These are phyloP conservation scores for Porcisia hertigi DNA, from an alignment of 208 protist genomes.

Conservation along the genomic window DNA sequence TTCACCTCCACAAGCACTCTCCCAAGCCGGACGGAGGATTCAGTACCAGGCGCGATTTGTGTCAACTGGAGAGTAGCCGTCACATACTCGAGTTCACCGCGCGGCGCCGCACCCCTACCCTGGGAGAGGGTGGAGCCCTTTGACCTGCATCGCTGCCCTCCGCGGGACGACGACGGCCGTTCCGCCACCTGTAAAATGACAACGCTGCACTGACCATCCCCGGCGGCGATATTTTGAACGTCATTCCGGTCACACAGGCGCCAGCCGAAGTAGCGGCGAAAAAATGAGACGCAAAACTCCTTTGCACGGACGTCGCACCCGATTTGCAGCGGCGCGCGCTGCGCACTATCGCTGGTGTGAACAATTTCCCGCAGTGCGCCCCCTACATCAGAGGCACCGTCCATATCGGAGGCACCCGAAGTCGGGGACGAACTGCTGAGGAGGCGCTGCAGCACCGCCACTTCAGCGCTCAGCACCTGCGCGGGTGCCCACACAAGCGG, in stretches of 20 bases:
- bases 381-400: not conserved
- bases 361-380: not conserved
- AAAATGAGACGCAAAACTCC: slow-evolving; percentile 40
- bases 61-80: slow-evolving; percentile 13
- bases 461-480: slow-evolving; percentile 20
- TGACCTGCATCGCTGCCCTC: not conserved
- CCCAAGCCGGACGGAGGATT: slow-evolving; percentile 6
- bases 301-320: slow-evolving; percentile 9
- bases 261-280: slow-evolving; percentile 47
- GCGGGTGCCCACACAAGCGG: slow-evolving; percentile 16
- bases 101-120: not conserved
- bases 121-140: not conserved
- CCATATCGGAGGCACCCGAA: not conserved
- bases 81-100: not conserved
- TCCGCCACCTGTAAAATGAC: slow-evolving; percentile 13
- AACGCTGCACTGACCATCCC: not conserved
- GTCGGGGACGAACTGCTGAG: not conserved
- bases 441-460: slow-evolving; percentile 18
- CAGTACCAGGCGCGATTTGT: slow-evolving; percentile 9
- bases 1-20: slow-evolving; percentile 16
- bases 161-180: not conserved
- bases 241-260: slow-evolving; percentile 29
- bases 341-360: not conserved
- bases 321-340: not conserved
- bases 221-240: slow-evolving; percentile 7